Base-by-base conservation (phyloP, 2,329 filamentous ascomycete species). In the Aspergillus latus region DNA sequence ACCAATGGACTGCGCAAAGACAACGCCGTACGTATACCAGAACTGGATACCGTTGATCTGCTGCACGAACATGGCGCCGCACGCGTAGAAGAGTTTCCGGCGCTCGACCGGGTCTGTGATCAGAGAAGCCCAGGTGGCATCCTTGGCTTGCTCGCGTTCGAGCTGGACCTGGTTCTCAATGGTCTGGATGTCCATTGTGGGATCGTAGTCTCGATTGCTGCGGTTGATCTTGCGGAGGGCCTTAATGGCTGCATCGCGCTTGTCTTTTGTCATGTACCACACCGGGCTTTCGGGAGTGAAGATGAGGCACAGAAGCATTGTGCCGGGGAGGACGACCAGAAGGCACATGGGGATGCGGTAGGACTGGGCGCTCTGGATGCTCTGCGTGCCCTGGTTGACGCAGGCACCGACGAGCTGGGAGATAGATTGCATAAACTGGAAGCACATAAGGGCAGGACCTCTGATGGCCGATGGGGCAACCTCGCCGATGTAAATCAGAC, bases 1-100 rank as follows among this genome's bases (percentile, higher is more conserved):
- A 0, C 76, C 76, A 47, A 79, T 78, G 2, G 72, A 67, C 60
- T 79, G 66, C 21, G 72, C 68, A 58, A 79, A 79, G 30, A 79
- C 71, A 1, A 73, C 74, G 1, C 75, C 76, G 32, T 74, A 78
- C 50, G 72, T 73, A 64, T 78, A 78, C 62, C 77, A 78, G 67
- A 74, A 80, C 47, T 77, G 74, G 51, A 80, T 80, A 16, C 78
- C 77, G 67, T 77, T 77, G 66, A 81, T 77, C 66, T 81, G 78
- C 61, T 80, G 78, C 2, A 76, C 74, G 39, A 77, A 68, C 56
- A 80, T 66, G 21, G 75, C 77, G 9, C 78, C 78, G 6, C 71
- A 72, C 13, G 72, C 71, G 62, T 74, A 80, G 21, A 80, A 65
- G 10, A 80, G 66, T 63, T 81, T 81, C 30, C 76, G 72, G 13